Conservation (phyloP, 257 asterid genomes). For the Haberlea rhodopensis region DNA sequence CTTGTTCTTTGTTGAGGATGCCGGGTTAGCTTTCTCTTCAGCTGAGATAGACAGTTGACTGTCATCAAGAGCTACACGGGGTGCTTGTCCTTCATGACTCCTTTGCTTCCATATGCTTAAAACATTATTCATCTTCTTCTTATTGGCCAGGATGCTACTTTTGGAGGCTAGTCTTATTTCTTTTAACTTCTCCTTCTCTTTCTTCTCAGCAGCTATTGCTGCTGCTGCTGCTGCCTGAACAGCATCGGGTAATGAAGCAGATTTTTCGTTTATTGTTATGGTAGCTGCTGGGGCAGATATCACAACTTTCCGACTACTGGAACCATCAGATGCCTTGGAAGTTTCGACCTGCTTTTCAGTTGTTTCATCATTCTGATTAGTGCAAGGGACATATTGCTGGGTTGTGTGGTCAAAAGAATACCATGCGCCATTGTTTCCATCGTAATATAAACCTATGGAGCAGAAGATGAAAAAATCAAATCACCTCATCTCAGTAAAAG, state of each 20-base stretch:
- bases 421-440: slow-evolving; percentile 92
- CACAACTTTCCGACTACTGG: slow-evolving; percentile 59
- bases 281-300: slow-evolving; percentile 98
- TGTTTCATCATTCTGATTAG: slow-evolving; percentile 67
- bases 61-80: slow-evolving; percentile 77
- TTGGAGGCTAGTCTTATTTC: slow-evolving; percentile 91
- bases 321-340: slow-evolving; percentile 48
- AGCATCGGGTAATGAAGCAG: slow-evolving; percentile 85
- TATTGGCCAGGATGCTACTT: slow-evolving; percentile 88
- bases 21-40: slow-evolving; percentile 57
- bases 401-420: slow-evolving; percentile 78
- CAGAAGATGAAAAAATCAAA: slow-evolving; percentile 16
- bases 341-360: slow-evolving; percentile 57
- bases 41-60: slow-evolving; percentile 34
- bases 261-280: slow-evolving; percentile 61
- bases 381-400: slow-evolving; percentile 77
- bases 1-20: slow-evolving; percentile 52
- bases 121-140: slow-evolving; percentile 96
- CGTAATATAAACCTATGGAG: slow-evolving; percentile 78
- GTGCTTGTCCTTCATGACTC: slow-evolving; percentile 91
- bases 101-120: slow-evolving; percentile 96
- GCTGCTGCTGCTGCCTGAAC: slow-evolving; percentile 99
- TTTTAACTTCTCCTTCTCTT: slow-evolving; percentile 82
- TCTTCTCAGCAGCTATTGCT: slow-evolving; percentile 97
- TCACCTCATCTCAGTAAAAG: slow-evolving; percentile 16